Conservation (phyloP, 1,284 basidiomycete genomes). For the Chiua sp. region DNA sequence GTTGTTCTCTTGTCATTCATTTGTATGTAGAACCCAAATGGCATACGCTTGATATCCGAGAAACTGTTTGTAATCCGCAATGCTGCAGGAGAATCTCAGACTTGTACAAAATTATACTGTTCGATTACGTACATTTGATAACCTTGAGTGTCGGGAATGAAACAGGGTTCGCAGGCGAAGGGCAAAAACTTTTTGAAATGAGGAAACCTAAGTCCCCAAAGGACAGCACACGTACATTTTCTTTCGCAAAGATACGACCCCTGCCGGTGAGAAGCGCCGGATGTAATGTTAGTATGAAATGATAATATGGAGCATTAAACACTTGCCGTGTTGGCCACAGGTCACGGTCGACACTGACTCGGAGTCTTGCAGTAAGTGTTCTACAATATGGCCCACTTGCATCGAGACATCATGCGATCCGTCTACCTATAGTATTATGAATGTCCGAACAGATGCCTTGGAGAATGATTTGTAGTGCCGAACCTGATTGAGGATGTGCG, state of each 20-base stretch:
- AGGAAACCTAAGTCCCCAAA: background rate
- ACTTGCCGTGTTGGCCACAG: background rate
- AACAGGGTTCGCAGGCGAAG: background rate
- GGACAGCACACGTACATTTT: background rate
- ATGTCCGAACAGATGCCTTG: no score
- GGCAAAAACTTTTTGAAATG: background rate
- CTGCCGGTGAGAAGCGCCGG: background rate
- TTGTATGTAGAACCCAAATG: no score
- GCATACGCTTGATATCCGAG: no score
- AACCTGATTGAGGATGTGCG: background rate
- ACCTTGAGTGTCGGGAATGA: background rate
- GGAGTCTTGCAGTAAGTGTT: no score
- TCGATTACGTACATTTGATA: background rate
- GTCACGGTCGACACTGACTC: background rate
- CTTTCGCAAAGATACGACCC: background rate
- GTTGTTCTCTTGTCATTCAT: no score
- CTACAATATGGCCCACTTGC: background rate
- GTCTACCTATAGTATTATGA: background rate
- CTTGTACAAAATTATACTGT: background rate
- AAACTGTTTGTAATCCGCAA: background rate
- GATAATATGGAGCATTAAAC: background rate
- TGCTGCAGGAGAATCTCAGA: background rate
- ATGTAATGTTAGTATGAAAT: background rate
- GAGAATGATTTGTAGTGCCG: background rate
- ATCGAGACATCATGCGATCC: background rate